Conservation (phyloP, 2,329 filamentous ascomycete species). For the Ophiosphaerella herpotricha region DNA sequence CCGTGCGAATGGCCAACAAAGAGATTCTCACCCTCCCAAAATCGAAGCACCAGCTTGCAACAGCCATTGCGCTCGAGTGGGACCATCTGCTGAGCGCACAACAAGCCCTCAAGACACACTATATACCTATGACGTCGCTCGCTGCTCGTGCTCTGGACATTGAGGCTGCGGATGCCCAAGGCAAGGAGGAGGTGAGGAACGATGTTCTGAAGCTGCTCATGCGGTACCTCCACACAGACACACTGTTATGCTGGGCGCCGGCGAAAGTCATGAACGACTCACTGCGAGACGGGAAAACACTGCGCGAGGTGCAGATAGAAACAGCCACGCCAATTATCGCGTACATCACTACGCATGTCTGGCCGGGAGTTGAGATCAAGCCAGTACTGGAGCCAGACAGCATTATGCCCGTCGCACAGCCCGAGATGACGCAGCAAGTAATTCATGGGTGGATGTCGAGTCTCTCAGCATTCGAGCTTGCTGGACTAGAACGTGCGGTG, state of each 20-base stretch:
- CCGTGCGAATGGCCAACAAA: constrained; percentile 78
- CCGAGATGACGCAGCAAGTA: constrained; percentile 73
- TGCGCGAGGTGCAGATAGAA: constrained; percentile 74
- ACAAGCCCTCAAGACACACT: constrained; percentile 82
- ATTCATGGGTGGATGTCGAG: constrained; percentile 77
- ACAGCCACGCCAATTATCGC: constrained; percentile 72
- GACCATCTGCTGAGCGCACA: constrained; percentile 79
- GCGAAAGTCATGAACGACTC: constrained; percentile 56
- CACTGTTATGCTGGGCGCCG: constrained; percentile 86
- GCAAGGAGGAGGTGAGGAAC: constrained; percentile 60
- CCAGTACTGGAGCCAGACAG: constrained; percentile 80
- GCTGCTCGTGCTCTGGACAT: constrained; percentile 85
- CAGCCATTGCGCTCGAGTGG: constrained; percentile 91
- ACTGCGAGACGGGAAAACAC: constrained; percentile 52
- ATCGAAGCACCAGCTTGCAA: constrained; percentile 79
- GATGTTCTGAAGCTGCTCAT: constrained; percentile 71
- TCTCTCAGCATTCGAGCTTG: constrained; percentile 78
- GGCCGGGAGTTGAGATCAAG: constrained; percentile 79
- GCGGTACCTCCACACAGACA: constrained; percentile 90
- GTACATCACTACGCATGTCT: constrained; percentile 73
- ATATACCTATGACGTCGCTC: constrained; percentile 88
- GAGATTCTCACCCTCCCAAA: constrained; percentile 71
- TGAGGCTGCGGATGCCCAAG: constrained; percentile 64
- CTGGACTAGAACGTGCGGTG: constrained; percentile 80
- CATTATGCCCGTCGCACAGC: constrained; percentile 77